These are phyloP conservation scores for Carex littledalei DNA, from an alignment of 176 grass and related monocot genomes.

Conservation along the genomic window DNA sequence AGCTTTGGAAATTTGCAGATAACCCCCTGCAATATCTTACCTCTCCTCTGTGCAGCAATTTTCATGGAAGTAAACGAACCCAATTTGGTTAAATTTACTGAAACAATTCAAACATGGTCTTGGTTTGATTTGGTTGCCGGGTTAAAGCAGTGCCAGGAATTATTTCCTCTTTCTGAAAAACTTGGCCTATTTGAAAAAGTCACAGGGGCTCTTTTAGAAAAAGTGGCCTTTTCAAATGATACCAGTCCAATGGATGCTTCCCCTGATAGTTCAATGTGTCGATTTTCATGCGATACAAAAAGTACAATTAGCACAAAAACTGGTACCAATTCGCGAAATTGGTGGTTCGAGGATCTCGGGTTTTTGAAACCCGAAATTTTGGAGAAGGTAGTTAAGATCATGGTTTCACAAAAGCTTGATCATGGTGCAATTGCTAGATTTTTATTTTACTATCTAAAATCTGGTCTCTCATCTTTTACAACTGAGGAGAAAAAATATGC, in stretches of 20 bases:
- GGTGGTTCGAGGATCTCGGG: conserved; percentile 95
- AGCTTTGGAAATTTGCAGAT: conserved; percentile 26
- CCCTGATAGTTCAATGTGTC: conserved; percentile 80
- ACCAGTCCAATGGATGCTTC: conserved; percentile 65
- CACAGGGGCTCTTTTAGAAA: conserved; percentile 39
- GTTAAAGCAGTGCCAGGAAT: conserved; percentile 61
- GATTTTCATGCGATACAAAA: conserved; percentile 83
- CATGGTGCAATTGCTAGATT: conserved; percentile 55
- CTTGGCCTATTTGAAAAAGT: conserved; percentile 48
- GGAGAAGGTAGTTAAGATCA: conserved; percentile 44
- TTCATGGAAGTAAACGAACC: conserved; percentile 68
- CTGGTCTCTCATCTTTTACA: conserved; percentile 22
- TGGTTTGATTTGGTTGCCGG: conserved; percentile 58
- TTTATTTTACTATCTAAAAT: conserved; percentile 83
- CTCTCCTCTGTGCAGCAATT: conserved; percentile 50
- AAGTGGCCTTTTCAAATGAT: conserved; percentile 45
- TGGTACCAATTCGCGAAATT: conserved; percentile 34
- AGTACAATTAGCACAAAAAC: conserved; percentile 58
- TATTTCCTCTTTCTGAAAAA: conserved; percentile 34
- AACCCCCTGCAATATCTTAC: conserved; percentile 51
- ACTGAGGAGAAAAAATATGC: conserved; percentile 49
- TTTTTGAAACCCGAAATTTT: conserved; percentile 36
- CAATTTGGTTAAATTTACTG: conserved; percentile 43
- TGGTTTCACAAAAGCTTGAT: conserved; percentile 49
- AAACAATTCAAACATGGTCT: conserved; percentile 74